These are phyloP conservation scores for Marsdenia floribunda DNA, from an alignment of 257 asterid species.

Conservation along the genomic window DNA sequence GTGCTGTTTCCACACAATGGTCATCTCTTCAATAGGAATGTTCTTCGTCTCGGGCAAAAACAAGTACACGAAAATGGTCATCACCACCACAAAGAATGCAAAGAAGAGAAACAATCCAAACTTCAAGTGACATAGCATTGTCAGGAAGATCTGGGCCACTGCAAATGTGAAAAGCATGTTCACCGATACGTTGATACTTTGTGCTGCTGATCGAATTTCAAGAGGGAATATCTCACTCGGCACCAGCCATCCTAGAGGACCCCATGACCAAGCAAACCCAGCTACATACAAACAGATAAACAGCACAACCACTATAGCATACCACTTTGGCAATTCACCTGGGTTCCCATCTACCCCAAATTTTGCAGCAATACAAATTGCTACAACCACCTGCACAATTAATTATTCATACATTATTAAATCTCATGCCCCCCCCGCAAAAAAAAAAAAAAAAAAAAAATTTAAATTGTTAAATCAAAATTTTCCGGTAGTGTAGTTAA, in stretches of 20 bases:
- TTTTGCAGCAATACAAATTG: slow-evolving; percentile 50
- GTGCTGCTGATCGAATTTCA: slow-evolving; percentile 80
- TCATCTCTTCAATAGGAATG: slow-evolving; percentile 79
- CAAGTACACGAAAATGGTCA: slow-evolving; percentile 50
- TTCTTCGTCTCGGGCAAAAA: slow-evolving; percentile 86
- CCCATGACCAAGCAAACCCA: slow-evolving; percentile 92
- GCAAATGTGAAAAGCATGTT: slow-evolving; percentile 70
- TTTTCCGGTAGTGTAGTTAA: background rate
- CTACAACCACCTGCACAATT: slow-evolving; percentile 40
- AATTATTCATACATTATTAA: too few species aligned
- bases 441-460: too few species aligned
- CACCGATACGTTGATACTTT: slow-evolving; percentile 62
- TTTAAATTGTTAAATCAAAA: too few species aligned
- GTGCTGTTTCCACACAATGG: slow-evolving; percentile 61
- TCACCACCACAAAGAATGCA: slow-evolving; percentile 47
- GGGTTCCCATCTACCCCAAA: slow-evolving; percentile 58
- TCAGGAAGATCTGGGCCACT: slow-evolving; percentile 62
- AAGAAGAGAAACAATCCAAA: slow-evolving; percentile 76
- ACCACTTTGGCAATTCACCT: slow-evolving; percentile 55
- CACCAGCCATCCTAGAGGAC: slow-evolving; percentile 83
- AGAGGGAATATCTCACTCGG: slow-evolving; percentile 86
- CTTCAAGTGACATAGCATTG: slow-evolving; percentile 68
- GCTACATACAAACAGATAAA: slow-evolving; percentile 68
- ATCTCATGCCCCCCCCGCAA: too few species aligned
- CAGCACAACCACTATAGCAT: slow-evolving; percentile 56